These are phyloP conservation scores for Sordariomycetes sp. DNA, from an alignment of 2,329 filamentous ascomycete species.

Conservation along the genomic window DNA sequence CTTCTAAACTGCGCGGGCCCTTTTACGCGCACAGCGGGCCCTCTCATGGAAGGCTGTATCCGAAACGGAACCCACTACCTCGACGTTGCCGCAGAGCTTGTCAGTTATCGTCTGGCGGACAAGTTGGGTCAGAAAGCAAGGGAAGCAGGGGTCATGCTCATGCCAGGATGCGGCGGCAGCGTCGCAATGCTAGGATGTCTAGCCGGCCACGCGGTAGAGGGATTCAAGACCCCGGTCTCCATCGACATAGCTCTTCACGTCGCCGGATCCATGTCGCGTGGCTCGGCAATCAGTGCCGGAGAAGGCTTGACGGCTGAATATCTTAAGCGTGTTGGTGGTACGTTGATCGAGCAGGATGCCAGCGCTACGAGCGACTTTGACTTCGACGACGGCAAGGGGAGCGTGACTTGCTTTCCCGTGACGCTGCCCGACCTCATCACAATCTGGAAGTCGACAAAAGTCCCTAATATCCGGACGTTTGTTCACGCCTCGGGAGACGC, in stretches of 20 bases:
- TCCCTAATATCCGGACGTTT: conserved; percentile 10
- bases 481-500: conserved; percentile 4
- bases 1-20: conserved; percentile 14
- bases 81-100: conserved; percentile 12
- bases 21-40: conserved; percentile 8
- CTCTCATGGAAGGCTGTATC: conserved; percentile 11
- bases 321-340: not conserved
- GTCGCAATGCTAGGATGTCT: conserved; percentile 12
- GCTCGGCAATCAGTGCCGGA: conserved; percentile 9
- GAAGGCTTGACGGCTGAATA: not conserved
- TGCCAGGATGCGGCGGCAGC: conserved; percentile 13
- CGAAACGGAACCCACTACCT: conserved; percentile 11
- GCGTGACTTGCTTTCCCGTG: conserved; percentile 9
- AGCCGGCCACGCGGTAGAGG: conserved; percentile 2
- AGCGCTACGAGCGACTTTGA: conserved; percentile 7
- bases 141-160: conserved; percentile 9
- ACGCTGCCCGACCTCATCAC: conserved; percentile 13
- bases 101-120: conserved; percentile 8
- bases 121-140: conserved; percentile 6
- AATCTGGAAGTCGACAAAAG: conserved; percentile 8
- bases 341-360: not conserved
- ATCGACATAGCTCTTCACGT: conserved; percentile 12
- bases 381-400: conserved; percentile 11
- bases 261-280: conserved; percentile 11
- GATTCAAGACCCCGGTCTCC: not conserved